Evolutionary conservation across 2,329 filamentous ascomycete genomes (phyloP), one percentile per base, ranked within the genome.

Genomic region (Claviceps spartinae): DNA sequence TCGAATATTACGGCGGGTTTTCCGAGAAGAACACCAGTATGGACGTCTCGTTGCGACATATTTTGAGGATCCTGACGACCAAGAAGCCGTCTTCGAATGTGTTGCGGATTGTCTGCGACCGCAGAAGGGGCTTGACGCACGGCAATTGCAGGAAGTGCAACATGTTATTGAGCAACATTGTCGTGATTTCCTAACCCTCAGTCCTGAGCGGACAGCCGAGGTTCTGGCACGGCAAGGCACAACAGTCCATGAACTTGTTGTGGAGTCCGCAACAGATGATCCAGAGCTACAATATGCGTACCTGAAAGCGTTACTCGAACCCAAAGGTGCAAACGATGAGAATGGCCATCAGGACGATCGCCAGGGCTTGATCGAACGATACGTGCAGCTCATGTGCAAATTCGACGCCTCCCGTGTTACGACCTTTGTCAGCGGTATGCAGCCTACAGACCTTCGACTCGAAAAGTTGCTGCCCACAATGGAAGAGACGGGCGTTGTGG

Each of bases 371-470:
- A 72, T 85, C 5, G 93, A 97, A 65, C 77, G 78, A 52, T 97
- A 97, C 65, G 83, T 97, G 4, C 85, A 86, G 59, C 78, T 98
- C 24, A 90, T 97, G 83, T 98, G 94, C 68, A 79, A 73, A 52
- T 95, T 88, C 64, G 81, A 95, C 54, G 80, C 88, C 3, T 69
- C 77, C 0, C 88, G 90, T 60, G 91, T 98, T 2, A 86, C 87
- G 2, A 83, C 89, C 52, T 98, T 93, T 64, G 79, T 97, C 30
- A 82, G 85, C 40, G 65, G 79, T 1, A 74, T 95, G 2, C 86
- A 88, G 58, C 82, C 83, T 3, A 82, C 85, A 11, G 83, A 96
- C 62, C 70, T 98, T 30, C 78, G 82, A 24, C 76, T 98, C 0
- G 86, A 93, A 13, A 78, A 82, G 50, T 76, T 98, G 1, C 74